Evolutionary conservation across 164 flowering plant genomes (phyloP).

Genomic region (Kingdonia uniflora): DNA sequence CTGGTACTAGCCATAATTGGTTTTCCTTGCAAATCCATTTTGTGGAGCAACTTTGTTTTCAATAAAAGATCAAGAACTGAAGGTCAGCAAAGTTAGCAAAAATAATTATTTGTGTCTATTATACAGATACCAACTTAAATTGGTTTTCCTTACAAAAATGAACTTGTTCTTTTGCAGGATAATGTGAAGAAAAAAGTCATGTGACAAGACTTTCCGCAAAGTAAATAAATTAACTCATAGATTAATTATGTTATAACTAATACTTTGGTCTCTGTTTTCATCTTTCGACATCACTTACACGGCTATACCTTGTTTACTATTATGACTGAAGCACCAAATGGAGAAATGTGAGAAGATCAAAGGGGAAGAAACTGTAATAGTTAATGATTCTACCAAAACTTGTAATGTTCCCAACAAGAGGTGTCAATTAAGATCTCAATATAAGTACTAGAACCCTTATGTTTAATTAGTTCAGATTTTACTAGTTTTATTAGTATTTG

Average conservation of each 20-base stretch:
- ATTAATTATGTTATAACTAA: neutral
- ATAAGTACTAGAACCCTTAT: slow-evolving; percentile 21
- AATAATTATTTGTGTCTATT: too few species aligned
- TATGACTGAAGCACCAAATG: slow-evolving; percentile 13
- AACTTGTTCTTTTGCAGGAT: slow-evolving; percentile 16
- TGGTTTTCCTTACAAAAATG: neutral
- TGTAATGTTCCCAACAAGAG: slow-evolving; percentile 20
- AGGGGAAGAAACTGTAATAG: slow-evolving; percentile 11
- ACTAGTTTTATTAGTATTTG: neutral
- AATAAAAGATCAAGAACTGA: too few species aligned
- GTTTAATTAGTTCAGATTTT: neutral
- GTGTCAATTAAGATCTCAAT: slow-evolving; percentile 33
- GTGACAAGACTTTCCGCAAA: slow-evolving; percentile 12
- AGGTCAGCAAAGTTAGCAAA: too few species aligned
- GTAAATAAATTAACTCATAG: slow-evolving; percentile 1
- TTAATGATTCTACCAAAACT: slow-evolving; percentile 12
- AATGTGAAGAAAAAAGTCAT: slow-evolving; percentile 11
- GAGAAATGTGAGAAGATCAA: slow-evolving; percentile 13
- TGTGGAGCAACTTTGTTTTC: too few species aligned
- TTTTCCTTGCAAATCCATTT: too few species aligned
- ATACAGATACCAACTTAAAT: neutral
- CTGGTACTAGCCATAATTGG: too few species aligned
- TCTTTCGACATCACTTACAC: neutral
- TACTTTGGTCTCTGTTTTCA: neutral
- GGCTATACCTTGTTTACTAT: slow-evolving; percentile 5